A percentile compares a stretch with the other conserved stretches of the same genome.
phyloP scores from a whole-genome alignment of 2,329 filamentous ascomycete species.

The Aspergillus proliferans region DNA sequence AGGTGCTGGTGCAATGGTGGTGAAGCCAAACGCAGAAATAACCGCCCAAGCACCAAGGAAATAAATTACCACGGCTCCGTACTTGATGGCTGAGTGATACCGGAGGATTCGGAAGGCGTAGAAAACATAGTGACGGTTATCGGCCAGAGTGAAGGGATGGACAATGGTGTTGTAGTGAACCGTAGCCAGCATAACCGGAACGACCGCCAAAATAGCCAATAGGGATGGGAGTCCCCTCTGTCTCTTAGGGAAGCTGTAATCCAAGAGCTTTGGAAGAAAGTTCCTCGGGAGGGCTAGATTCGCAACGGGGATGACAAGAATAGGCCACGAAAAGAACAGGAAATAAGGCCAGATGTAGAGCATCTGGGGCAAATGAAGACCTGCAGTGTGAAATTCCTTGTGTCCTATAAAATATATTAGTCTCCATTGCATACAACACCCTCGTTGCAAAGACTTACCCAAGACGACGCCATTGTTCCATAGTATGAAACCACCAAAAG shows the following conservation, averaged over 20 bases:
- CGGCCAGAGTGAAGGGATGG: constrained; percentile 90
- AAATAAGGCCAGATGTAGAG: constrained; percentile 93
- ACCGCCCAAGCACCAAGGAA: constrained; percentile 62
- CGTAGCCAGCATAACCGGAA: constrained; percentile 40
- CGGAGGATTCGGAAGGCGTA: constrained; percentile 86
- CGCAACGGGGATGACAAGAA: constrained; percentile 56
- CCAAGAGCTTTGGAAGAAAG: constrained; percentile 28
- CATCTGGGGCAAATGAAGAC: constrained; percentile 83
- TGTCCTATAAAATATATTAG: constrained; percentile 55
- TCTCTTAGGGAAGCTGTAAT: constrained; percentile 27
- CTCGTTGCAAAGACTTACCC: constrained; percentile 46
- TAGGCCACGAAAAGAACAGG: constrained; percentile 78
- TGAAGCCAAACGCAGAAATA: constrained; percentile 56
- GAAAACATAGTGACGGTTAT: constrained; percentile 96
- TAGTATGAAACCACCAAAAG: constrained; percentile 68
- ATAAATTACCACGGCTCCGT: constrained; percentile 65
- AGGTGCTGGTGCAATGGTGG: constrained; percentile 17
- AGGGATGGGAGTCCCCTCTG: constrained; percentile 34
- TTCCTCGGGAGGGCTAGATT: constrained; percentile 28
- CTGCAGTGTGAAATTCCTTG: constrained; percentile 88
- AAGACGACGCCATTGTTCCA: constrained; percentile 93
- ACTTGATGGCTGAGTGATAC: constrained; percentile 57
- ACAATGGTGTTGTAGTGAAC: constrained; percentile 85
- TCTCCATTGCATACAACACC: neutral
- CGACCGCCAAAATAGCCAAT: constrained; percentile 28